Conservation (phyloP, 2,329 filamentous ascomycete species). For the Alternaria metachromatica region DNA sequence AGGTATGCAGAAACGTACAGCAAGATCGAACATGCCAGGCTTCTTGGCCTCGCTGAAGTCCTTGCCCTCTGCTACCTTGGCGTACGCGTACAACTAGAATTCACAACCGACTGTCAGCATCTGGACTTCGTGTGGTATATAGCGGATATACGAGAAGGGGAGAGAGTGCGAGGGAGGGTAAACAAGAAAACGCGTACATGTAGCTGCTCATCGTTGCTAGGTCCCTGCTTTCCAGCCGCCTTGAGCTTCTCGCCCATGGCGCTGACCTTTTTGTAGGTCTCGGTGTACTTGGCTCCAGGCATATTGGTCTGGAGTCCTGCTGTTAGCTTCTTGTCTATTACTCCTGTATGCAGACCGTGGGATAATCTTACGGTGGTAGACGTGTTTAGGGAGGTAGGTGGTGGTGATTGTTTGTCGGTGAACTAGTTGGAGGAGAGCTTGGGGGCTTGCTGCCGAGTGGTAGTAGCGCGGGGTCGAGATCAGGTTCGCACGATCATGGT, state of each 20-base stretch:
- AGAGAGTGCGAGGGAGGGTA: background rate
- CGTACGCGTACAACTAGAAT: conserved; percentile 59
- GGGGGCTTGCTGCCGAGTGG: background rate
- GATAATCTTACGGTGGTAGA: background rate
- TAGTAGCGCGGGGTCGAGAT: conserved; percentile 18
- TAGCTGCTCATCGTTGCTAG: conserved; percentile 54
- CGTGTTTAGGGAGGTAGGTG: background rate
- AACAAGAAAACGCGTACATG: conserved; percentile 48
- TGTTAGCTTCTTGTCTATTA: background rate
- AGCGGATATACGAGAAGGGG: background rate
- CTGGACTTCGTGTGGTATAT: background rate
- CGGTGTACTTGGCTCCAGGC: conserved; percentile 40
- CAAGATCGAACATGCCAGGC: conserved; percentile 75
- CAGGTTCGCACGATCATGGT: conserved; percentile 13
- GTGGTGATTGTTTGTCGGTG: background rate
- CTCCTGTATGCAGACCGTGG: background rate
- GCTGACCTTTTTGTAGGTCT: conserved; percentile 41
- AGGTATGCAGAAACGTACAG: conserved; percentile 55
- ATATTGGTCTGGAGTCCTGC: conserved; percentile 19
- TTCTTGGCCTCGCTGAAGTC: conserved; percentile 52
- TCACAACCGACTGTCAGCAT: background rate
- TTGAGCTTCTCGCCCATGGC: conserved; percentile 42
- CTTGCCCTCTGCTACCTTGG: conserved; percentile 50
- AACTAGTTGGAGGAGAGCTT: background rate
- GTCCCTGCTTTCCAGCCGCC: conserved; percentile 31